A percentile compares a stretch with the other conserved stretches of the same genome.
Evolutionary conservation across 2,329 filamentous ascomycete species (phyloP).

Genomic region (Neocucurbitaria cava): DNA sequence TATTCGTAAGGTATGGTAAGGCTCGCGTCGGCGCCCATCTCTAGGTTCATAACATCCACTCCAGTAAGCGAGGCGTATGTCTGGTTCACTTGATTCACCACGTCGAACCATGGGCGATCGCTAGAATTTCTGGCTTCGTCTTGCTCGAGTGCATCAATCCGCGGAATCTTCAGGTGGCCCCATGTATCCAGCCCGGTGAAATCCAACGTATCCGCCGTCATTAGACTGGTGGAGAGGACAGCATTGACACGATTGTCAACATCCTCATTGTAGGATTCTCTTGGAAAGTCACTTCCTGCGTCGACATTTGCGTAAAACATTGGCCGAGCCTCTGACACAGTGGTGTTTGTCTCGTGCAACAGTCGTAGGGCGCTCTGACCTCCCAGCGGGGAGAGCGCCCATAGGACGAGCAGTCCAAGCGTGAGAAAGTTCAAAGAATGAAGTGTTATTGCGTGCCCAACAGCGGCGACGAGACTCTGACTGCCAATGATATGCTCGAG

Average conservation of each 20-base stretch:
- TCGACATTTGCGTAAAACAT: conserved; percentile 9
- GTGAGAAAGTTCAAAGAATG: conserved; percentile 9
- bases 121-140: conserved; percentile 2
- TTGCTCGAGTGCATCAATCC: conserved; percentile 4
- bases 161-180: conserved; percentile 8
- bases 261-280: conserved; percentile 1
- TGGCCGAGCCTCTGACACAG: background rate
- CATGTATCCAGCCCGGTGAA: background rate
- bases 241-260: conserved; percentile 1
- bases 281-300: background rate
- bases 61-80: conserved; percentile 8
- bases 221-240: conserved; percentile 1
- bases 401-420: conserved; percentile 16
- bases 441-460: conserved; percentile 8
- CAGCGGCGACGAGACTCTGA: conserved; percentile 6
- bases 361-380: conserved; percentile 27
- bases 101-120: background rate
- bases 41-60: conserved; percentile 5
- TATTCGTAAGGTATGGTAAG: conserved; percentile 10
- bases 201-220: conserved; percentile 5
- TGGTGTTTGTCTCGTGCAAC: conserved; percentile 11
- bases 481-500: conserved; percentile 10
- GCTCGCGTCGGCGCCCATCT: background rate
- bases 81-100: background rate
- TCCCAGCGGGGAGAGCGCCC: conserved; percentile 29